Evolutionary conservation across 163 green algal genomes (phyloP), one percentile per base, ranked within the genome.

Genomic region (Coccomyxa subellipsoidea): DNA sequence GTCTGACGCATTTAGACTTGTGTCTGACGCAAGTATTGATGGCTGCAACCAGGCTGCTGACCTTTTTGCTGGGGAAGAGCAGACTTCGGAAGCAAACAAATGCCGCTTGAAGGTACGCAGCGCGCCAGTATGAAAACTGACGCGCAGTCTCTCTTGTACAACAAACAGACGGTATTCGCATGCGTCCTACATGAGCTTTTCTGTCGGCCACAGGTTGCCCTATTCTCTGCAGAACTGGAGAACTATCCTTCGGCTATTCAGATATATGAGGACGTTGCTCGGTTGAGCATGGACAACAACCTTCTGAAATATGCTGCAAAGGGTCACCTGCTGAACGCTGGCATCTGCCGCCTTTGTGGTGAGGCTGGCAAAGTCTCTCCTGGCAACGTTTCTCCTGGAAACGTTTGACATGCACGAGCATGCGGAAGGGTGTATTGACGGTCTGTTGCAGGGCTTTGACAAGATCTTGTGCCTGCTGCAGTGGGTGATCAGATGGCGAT

Each of bases 301-400:
- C 92, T 99, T 77, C 92, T 99, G 38, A 96, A 95, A 86, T 98
- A 94, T 91, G 94, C 88, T 69, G 95, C 94, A 21, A 97, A 98
- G 85, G 93, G 93, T 39, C 95, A 98, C 90, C 89, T 99, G 53
- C 90, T 99, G 53, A 93, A 95, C 80, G 94, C 96, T 1, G 95
- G 95, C 77, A 92, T 98, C 81, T 98, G 95, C 90, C 89, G 87
- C 32, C 80, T 98, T 79, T 93, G 86, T 78, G 35, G 84, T 87
- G 70, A 77, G 18, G 32, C 23, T 35, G 66, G 32, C 66, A 75
- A 32, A 75, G 47, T 18, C 47, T 66, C 47, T 66, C 12, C 47
- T 29, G 12, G 18, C 47, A 66, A 18, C 12, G 47, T 18, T 66
- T 18, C 18, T 66, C 12, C 47, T 66, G 47, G 18, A 12, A 29